Evolutionary conservation across 169 alveolate species (phyloP).

Genomic region (Cyclospora cayetanensis): DNA sequence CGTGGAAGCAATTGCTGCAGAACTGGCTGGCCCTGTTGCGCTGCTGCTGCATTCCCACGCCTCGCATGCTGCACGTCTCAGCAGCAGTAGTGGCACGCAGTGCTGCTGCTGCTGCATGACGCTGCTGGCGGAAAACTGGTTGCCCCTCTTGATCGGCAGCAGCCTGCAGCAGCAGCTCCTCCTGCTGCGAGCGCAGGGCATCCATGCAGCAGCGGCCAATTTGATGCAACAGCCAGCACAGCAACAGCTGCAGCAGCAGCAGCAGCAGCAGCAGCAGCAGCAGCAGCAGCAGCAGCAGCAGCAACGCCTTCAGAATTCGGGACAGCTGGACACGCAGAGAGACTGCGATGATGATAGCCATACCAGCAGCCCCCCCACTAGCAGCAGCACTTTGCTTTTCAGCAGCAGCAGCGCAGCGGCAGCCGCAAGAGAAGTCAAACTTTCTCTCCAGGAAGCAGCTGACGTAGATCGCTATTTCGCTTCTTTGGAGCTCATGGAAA

Average conservation of each 20-base stretch:
- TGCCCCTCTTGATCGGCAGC: conserved; percentile 9
- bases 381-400: neutral
- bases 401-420: neutral
- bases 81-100: neutral
- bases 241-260: conserved; percentile 20
- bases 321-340: no score
- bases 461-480: neutral
- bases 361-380: neutral
- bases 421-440: conserved; percentile 24
- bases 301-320: neutral
- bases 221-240: neutral
- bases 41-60: conserved; percentile 42
- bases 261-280: neutral
- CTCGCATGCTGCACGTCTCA: neutral
- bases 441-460: neutral
- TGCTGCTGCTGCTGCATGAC: conserved; percentile 57
- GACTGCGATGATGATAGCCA: no score
- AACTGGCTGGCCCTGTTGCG: neutral
- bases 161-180: conserved; percentile 37
- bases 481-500: conserved; percentile 15
- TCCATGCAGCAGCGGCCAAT: conserved; percentile 8
- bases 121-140: conserved; percentile 31
- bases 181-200: conserved; percentile 43
- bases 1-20: conserved; percentile 28
- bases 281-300: conserved; percentile 24